phyloP scores from a whole-genome alignment of 495 filamentous ascomycete species.

The Penicillium robsamsonii region DNA sequence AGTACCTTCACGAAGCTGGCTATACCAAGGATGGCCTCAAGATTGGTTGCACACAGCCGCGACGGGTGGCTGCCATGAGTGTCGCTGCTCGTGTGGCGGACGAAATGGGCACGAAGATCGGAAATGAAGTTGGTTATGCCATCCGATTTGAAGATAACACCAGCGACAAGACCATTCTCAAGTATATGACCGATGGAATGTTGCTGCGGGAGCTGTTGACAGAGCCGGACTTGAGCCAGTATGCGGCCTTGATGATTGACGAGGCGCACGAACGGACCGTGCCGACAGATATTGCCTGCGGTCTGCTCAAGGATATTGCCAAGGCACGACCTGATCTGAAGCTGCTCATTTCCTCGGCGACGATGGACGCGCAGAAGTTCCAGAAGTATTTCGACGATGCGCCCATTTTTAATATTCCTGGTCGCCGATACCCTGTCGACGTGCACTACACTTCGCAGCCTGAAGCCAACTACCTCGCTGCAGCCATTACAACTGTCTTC shows the following conservation, averaged over 20 bases:
- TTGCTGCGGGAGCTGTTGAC: constrained; percentile 87
- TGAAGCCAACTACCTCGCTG: constrained; percentile 91
- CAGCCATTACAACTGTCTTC: constrained; percentile 89
- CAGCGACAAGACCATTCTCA: constrained; percentile 86
- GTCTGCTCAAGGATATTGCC: constrained; percentile 88
- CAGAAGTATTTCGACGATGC: constrained; percentile 89
- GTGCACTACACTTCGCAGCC: constrained; percentile 91
- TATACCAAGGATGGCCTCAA: constrained; percentile 73
- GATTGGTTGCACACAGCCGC: constrained; percentile 68
- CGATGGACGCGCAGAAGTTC: constrained; percentile 93
- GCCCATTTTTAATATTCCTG: constrained; percentile 95
- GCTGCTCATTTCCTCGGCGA: constrained; percentile 90
- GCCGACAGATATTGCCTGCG: constrained; percentile 87
- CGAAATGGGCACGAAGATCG: constrained; percentile 87
- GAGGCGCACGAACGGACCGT: constrained; percentile 95
- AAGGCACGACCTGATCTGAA: constrained; percentile 84
- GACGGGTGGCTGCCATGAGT: constrained; percentile 94
- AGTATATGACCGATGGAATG: constrained; percentile 99
- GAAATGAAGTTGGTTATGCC: constrained; percentile 90
- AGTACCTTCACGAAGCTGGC: constrained; percentile 83
- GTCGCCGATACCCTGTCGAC: constrained; percentile 84
- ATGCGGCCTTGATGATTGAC: constrained; percentile 92
- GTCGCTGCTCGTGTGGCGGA: constrained; percentile 93
- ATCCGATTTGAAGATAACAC: constrained; percentile 96
- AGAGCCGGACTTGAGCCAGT: constrained; percentile 81